A percentile compares a stretch with the other conserved stretches of the same genome.
These are phyloP conservation scores for Aspergillus conjunctus DNA, from an alignment of 495 filamentous ascomycete genomes.

Conservation along the genomic window DNA sequence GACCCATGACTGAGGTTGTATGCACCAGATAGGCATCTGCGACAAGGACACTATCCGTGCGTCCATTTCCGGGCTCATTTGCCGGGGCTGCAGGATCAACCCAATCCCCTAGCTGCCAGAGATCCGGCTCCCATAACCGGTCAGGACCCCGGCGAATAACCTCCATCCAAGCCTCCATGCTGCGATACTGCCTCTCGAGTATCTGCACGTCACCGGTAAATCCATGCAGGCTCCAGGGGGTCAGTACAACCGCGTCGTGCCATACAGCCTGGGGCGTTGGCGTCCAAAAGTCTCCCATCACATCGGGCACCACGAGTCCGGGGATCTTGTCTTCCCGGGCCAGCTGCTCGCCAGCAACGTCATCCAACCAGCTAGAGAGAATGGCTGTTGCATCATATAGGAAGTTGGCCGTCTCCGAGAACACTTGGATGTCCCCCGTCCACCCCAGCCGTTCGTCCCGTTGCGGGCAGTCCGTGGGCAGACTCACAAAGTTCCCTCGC, in stretches of 20 bases:
- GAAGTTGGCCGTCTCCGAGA: slow-evolving; percentile 52
- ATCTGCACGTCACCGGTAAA: slow-evolving; percentile 50
- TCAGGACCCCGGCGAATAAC: slow-evolving; percentile 44
- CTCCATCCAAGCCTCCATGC: slow-evolving; percentile 50
- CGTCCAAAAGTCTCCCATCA: slow-evolving; percentile 28
- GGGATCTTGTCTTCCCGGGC: too few relatives aligned
- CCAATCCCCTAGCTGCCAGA: slow-evolving; percentile 56
- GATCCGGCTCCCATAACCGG: slow-evolving; percentile 39
- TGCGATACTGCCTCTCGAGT: slow-evolving; percentile 39
- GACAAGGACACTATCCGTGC: slow-evolving; percentile 44
- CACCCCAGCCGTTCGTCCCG: slow-evolving; percentile 61
- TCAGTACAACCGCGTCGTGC: slow-evolving; percentile 50
- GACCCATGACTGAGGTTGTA: neutral
- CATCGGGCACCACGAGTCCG: slow-evolving; percentile 40
- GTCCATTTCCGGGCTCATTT: slow-evolving; percentile 40
- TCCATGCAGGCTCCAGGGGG: slow-evolving; percentile 47
- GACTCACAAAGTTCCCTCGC: slow-evolving; percentile 56
- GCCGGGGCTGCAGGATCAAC: slow-evolving; percentile 53
- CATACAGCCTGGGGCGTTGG: slow-evolving; percentile 44
- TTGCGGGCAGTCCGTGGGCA: slow-evolving; percentile 60
- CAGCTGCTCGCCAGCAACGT: slow-evolving; percentile 46
- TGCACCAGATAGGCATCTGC: slow-evolving; percentile 54
- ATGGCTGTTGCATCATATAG: slow-evolving; percentile 54
- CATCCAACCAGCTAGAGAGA: slow-evolving; percentile 52
- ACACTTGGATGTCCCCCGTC: slow-evolving; percentile 59